phyloP scores from a whole-genome alignment of 2,329 filamentous ascomycete species.

The Colletotrichum neosansevieriae region DNA sequence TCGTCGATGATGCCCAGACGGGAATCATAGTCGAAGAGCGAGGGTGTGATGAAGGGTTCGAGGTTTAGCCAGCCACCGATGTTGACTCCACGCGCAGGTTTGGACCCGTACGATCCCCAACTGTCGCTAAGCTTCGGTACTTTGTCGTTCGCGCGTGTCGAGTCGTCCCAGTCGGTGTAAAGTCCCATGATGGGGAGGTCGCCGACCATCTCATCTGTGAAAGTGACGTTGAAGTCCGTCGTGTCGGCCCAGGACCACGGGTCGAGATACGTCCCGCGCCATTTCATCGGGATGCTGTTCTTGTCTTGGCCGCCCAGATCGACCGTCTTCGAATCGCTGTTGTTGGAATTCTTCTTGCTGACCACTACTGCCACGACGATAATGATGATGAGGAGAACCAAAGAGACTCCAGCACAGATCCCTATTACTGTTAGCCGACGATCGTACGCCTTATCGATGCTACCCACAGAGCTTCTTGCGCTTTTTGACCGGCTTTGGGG shows the following conservation, averaged over 20 bases:
- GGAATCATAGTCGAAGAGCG: conserved; percentile 80
- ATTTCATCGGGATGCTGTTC: conserved; percentile 71
- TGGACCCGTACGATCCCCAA: conserved; percentile 82
- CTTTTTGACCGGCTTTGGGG: conserved; percentile 58
- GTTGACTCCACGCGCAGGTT: conserved; percentile 90
- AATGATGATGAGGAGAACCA: conserved; percentile 73
- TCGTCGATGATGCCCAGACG: conserved; percentile 83
- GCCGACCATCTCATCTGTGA: conserved; percentile 86
- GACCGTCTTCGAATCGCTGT: conserved; percentile 47
- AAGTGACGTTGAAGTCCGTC: conserved; percentile 92
- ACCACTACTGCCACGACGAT: conserved; percentile 76
- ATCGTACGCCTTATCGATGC: conserved; percentile 41
- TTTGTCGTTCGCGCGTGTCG: conserved; percentile 78
- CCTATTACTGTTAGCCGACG: conserved; percentile 53
- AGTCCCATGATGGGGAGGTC: conserved; percentile 93
- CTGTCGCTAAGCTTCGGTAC: conserved; percentile 81
- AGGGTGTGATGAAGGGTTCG: conserved; percentile 96
- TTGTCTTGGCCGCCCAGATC: conserved; percentile 64
- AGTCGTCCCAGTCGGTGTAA: conserved; percentile 87
- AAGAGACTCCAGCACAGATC: conserved; percentile 66
- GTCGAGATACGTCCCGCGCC: conserved; percentile 82
- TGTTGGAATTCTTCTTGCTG: conserved; percentile 67
- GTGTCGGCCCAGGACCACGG: conserved; percentile 95
- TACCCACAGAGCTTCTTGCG: conserved; percentile 74
- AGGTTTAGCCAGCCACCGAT: conserved; percentile 93